Evolutionary conservation across 257 asterid genomes (phyloP), one percentile per base, ranked within the genome.

Genomic region (Solanum chiquidenum): DNA sequence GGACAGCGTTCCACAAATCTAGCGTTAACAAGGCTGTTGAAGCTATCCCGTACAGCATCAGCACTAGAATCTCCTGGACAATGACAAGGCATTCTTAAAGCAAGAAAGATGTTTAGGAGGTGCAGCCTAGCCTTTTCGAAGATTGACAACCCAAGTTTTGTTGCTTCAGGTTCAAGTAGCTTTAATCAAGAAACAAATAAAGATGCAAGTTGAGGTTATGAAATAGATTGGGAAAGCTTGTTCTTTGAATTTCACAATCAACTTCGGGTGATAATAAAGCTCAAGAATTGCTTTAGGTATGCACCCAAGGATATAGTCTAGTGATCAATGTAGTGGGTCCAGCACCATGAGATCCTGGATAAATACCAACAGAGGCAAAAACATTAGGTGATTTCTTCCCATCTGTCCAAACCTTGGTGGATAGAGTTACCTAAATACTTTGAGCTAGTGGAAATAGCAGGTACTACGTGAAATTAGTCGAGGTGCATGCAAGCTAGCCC

Each of bases 1-100:
- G 99, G 99, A 84, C 99, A 95, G 13, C 96, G 96, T 90, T 97
- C 99, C 90, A 97, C 90, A 88, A 93, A 95, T 80, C 94, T 91
- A 60, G 95, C 94, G 87, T 82, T 85, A 88, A 94, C 93, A 90
- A 97, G 98, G 90, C 80, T 92, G 52, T 35, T 89, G 92, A 97
- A 93, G 90, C 83, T 91, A 86, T 93, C 96, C 58, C 69, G 91
- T 86, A 91, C 86, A 84, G 44, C 88, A 76, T 89, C 89, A 88
- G 33, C 87, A 84, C 89, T 92, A 88, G 90, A 88, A 89, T 89
- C 89, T 87, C 92, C 99, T 96, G 94, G 87, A 66, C 35, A 89
- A 89, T 38, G 88, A 88, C 83, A 29, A 33, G 71, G 44, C 6
- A 37, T 40, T 82, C 71, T 82, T 82, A 82, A 49, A 82, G 69